A percentile compares a stretch with the other conserved stretches of the same genome.
Conservation (phyloP, 2,329 filamentous ascomycete genomes). For the Fusarium metavorans region DNA sequence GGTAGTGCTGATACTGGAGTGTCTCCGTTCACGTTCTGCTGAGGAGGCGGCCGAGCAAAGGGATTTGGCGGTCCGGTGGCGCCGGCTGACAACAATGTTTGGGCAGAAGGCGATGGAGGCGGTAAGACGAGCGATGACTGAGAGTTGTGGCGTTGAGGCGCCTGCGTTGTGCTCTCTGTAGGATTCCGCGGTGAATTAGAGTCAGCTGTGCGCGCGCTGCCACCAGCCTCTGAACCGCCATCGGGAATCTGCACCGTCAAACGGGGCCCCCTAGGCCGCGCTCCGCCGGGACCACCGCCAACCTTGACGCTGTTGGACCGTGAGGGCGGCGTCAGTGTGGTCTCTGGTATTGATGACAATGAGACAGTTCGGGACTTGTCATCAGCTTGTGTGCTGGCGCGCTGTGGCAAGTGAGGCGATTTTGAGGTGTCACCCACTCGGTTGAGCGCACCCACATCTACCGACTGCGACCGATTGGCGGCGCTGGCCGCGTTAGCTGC, state of each 20-base stretch:
- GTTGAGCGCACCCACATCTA: constrained; percentile 70
- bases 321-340: constrained; percentile 75
- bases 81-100: constrained; percentile 87
- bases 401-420: constrained; percentile 67
- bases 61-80: constrained; percentile 94
- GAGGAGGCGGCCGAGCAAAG: constrained; percentile 88
- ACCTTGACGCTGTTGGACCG: constrained; percentile 81
- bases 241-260: constrained; percentile 96
- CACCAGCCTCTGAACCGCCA: constrained; percentile 80
- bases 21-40: constrained; percentile 67
- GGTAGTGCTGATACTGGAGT: constrained; percentile 94
- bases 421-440: constrained; percentile 61
- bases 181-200: constrained; percentile 74
- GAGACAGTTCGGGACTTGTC: constrained; percentile 62
- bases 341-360: constrained; percentile 74
- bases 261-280: constrained; percentile 81
- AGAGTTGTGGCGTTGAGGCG: constrained; percentile 63
- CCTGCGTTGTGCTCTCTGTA: constrained; percentile 68
- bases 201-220: constrained; percentile 75
- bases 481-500: constrained; percentile 42
- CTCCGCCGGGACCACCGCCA: constrained; percentile 65
- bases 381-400: constrained; percentile 60
- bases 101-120: constrained; percentile 90
- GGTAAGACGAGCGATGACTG: constrained; percentile 83
- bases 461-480: constrained; percentile 70